Base-by-base conservation (phyloP, 139 green algal genomes). In the Picocystis salinarum region DNA sequence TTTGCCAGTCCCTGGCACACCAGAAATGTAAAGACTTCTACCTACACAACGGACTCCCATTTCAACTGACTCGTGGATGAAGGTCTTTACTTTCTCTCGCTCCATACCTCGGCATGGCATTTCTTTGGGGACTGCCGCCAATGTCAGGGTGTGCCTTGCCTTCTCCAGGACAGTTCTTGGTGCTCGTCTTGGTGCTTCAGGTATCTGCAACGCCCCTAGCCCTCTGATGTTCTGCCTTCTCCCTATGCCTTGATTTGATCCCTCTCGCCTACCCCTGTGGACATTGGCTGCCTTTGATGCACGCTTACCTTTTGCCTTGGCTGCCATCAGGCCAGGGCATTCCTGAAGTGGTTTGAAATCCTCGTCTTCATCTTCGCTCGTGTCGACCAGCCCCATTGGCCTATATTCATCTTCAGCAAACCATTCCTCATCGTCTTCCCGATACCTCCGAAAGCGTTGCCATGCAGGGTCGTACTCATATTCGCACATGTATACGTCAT, bases 1-100 rank as follows among this genome's bases (percentile, higher is more conserved):
- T 70, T 97, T 94, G 53, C 87, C 87, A 0, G 87, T 96, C 28
- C 87, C 87, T 0, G 87, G 87, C 40, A 97, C 84, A 12, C 87
- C 87, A 27, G 64, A 83, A 33, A 97, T 74, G 61, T 96, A 97
- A 46, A 95, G 58, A 51, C 68, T 93, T 36, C 39, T 42, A 6
- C 80, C 78, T 2, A 36, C 50, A 41, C 46, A 67, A 66, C 72
- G 22, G 66, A 61, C 2, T 39, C 46, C 26, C 15, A 33, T 33
- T 33, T 24, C 39, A 33, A 48, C 26, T 15, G 11, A 20, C 26
- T 59, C 19, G 30, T 48, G 29, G 6, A 64, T 22, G n/a, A 62
- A 64, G 15, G 19, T 24, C 31, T 39, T 0, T 13, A 67, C 39
- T 23, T 55, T 22, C 12, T 22, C 29, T n/a, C 47, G 53, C 33